Conservation (phyloP, 176 grass and related monocot genomes). For the Triticum monococcum region DNA sequence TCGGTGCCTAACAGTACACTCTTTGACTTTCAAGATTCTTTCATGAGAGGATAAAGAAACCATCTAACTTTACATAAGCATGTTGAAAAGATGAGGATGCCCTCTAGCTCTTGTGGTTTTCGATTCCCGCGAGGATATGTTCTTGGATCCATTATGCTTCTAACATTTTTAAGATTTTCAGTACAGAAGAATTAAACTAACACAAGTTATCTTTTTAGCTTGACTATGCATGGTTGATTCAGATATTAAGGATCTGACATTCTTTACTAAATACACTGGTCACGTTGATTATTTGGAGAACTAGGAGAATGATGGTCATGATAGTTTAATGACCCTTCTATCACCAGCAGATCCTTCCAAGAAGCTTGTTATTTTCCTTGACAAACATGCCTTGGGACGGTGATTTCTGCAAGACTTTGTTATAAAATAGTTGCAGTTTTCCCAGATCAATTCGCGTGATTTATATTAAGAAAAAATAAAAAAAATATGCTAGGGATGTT, state of each 20-base stretch:
- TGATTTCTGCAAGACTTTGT: no score
- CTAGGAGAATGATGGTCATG: slow-evolving; percentile 55
- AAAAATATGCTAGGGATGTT: no score
- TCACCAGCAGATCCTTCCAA: slow-evolving; percentile 45
- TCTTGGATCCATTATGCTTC: background rate
- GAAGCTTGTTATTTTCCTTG: slow-evolving; percentile 70
- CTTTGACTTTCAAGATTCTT: slow-evolving; percentile 53
- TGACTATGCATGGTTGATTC: slow-evolving; percentile 71
- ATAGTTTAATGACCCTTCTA: slow-evolving; percentile 87
- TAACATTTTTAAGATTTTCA: background rate
- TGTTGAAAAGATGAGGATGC: slow-evolving; percentile 73
- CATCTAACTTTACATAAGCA: slow-evolving; percentile 57
- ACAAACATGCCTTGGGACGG: slow-evolving; percentile 12
- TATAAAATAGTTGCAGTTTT: no score
- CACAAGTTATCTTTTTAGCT: slow-evolving; percentile 45
- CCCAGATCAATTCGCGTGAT: no score
- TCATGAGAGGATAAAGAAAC: slow-evolving; percentile 66
- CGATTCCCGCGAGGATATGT: slow-evolving; percentile 61
- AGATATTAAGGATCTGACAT: slow-evolving; percentile 75
- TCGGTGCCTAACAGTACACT: slow-evolving; percentile 5
- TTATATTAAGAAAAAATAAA: no score
- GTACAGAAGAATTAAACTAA: background rate
- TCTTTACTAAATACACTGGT: slow-evolving; percentile 60
- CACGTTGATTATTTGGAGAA: slow-evolving; percentile 71
- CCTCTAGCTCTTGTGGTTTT: slow-evolving; percentile 70